Evolutionary conservation across 306 rosid species (phyloP).

Genomic region (Pterocarpus macrocarpus): DNA sequence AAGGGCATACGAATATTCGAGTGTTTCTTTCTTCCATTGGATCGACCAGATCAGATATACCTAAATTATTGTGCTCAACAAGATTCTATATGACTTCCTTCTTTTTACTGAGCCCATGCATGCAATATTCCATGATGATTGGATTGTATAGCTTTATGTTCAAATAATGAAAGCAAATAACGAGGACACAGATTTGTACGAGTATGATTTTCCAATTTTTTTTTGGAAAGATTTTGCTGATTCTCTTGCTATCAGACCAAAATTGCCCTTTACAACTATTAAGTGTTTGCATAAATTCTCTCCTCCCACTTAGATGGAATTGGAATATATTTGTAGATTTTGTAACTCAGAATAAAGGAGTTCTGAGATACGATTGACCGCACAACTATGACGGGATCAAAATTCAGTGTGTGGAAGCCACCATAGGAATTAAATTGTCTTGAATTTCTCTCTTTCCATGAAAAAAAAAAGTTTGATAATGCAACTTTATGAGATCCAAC

Average conservation of each 20-base stretch:
- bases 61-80: background rate
- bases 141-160: background rate
- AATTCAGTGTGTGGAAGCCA: background rate
- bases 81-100: too few relatives aligned
- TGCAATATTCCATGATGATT: background rate
- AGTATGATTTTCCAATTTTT: too few relatives aligned
- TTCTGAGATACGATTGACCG: background rate
- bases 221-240: too few relatives aligned
- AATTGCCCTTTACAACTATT: too few relatives aligned
- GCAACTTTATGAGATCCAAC: constrained; percentile 23
- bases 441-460: background rate
- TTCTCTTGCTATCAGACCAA: too few relatives aligned
- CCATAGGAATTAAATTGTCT: background rate
- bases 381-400: background rate
- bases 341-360: background rate
- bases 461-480: background rate
- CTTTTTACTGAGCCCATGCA: background rate
- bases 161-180: background rate
- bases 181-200: too few relatives aligned
- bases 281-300: constrained; percentile 42
- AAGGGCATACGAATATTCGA: background rate
- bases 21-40: background rate
- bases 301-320: constrained; percentile 17
- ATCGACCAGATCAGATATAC: background rate
- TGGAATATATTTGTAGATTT: constrained; percentile 21